Percentiles rank a stretch among this genome's conserved stretches.
Evolutionary conservation across 2,329 filamentous ascomycete species (phyloP).

Genomic region (Pleurostoma richardsiae): DNA sequence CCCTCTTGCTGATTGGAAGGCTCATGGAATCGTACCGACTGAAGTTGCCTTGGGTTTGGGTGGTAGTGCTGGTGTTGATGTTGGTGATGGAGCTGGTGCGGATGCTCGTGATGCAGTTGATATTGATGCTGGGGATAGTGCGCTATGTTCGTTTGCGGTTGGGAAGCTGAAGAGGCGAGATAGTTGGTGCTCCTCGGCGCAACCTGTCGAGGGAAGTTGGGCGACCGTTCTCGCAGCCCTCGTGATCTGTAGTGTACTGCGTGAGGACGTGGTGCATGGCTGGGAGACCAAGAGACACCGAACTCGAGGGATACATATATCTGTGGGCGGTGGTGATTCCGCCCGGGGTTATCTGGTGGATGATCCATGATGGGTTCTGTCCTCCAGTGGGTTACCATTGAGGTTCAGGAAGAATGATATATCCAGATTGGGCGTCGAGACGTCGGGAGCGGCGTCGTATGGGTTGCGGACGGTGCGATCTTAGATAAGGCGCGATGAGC

Average conservation of each 20-base stretch:
- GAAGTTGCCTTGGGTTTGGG: not conserved
- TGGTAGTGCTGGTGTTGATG: slow-evolving; percentile 1
- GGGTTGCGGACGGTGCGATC: too few relatives aligned
- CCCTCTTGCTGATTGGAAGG: not conserved
- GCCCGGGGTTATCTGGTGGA: slow-evolving; percentile 16
- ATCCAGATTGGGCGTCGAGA: not conserved
- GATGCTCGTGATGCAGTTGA: slow-evolving; percentile 11
- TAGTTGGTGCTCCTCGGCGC: slow-evolving; percentile 41
- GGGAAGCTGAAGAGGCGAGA: slow-evolving; percentile 19
- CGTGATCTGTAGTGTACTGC: slow-evolving; percentile 42
- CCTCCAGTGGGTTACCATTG: slow-evolving; percentile 14
- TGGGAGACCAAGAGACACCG: slow-evolving; percentile 43
- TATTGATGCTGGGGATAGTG: slow-evolving; percentile 6
- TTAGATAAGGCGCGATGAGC: too few relatives aligned
- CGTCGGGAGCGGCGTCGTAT: too few relatives aligned
- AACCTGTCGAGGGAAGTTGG: slow-evolving; percentile 39
- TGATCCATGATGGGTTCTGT: slow-evolving; percentile 20
- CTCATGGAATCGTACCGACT: not conserved
- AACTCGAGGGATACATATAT: slow-evolving; percentile 48
- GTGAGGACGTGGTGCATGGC: slow-evolving; percentile 35
- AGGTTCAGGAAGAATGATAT: slow-evolving; percentile 4
- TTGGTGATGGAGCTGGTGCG: slow-evolving; percentile 2
- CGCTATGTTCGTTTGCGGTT: not conserved
- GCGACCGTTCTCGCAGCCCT: slow-evolving; percentile 32
- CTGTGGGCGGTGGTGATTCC: slow-evolving; percentile 29